Conservation (phyloP, 2,329 filamentous ascomycete genomes). For the Blastomyces gilchristii region DNA sequence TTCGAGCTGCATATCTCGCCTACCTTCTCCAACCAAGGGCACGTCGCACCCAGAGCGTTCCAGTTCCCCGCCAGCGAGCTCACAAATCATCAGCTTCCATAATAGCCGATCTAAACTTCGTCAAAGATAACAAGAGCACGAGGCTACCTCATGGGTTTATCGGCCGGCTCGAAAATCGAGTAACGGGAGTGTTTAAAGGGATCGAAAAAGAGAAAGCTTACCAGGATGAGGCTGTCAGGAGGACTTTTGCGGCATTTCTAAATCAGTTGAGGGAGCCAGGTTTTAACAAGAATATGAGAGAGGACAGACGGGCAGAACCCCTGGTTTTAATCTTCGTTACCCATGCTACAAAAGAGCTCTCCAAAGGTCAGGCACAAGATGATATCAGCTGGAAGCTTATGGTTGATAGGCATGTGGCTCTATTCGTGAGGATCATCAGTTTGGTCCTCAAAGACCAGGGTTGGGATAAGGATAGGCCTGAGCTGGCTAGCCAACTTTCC, state of each 20-base stretch:
- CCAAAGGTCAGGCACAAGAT: constrained; percentile 61
- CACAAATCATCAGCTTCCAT: constrained; percentile 64
- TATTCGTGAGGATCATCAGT: constrained; percentile 81
- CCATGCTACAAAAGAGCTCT: constrained; percentile 80
- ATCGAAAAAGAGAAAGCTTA: constrained; percentile 78
- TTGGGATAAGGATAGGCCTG: constrained; percentile 73
- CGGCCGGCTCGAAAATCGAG: constrained; percentile 61
- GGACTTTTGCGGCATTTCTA: constrained; percentile 88
- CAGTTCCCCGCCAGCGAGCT: constrained; percentile 51
- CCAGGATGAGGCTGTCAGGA: constrained; percentile 79
- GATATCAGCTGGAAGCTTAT: constrained; percentile 87
- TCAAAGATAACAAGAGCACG: constrained; percentile 58
- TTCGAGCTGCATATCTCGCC: constrained; percentile 81
- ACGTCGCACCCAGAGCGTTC: constrained; percentile 77
- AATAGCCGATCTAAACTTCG: constrained; percentile 71
- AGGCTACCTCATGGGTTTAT: constrained; percentile 63
- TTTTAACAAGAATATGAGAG: constrained; percentile 85
- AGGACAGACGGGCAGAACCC: constrained; percentile 86
- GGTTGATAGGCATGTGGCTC: constrained; percentile 85
- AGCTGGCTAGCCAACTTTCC: constrained; percentile 66
- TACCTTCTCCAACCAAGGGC: constrained; percentile 86
- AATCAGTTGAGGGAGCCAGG: constrained; percentile 82
- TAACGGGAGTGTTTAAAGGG: constrained; percentile 70
- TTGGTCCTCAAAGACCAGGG: constrained; percentile 73
- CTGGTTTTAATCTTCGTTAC: constrained; percentile 94